Evolutionary conservation across 495 filamentous ascomycete genomes (phyloP), one percentile per base, ranked within the genome.

Genomic region (Neurospora intermedia): DNA sequence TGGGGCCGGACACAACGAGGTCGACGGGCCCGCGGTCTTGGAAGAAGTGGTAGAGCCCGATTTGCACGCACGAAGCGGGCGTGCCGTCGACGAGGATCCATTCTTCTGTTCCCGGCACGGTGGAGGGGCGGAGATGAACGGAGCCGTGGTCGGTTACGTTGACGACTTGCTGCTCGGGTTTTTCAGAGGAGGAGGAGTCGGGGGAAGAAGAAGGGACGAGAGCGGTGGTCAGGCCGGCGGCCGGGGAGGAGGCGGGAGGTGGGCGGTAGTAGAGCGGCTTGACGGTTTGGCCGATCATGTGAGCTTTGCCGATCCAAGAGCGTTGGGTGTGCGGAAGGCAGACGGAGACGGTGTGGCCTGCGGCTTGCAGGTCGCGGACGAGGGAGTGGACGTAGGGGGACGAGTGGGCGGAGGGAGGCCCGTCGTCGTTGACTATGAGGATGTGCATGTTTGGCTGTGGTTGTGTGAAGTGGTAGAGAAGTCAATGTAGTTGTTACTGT

Each of bases 291-390:
- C 93, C 93, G 74, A 97, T 91, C 59, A 98, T 89, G 79, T 98
- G 95, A 27, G 96, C 96, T 84, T 99, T 99, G 72, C 94, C 94
- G 76, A 99, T 98, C 96, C 96, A 99, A 71, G 93, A 96, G 69
- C 94, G 91, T 82, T 99, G 96, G 11, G 89, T 90, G 81, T 97
- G 91, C 0, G 96, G 96, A 4, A 99, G 88, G 73, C 96, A 88
- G 54, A 98, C 94, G 3, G 92, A 95, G 73, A 98, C 93, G 45
- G 85, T 87, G 81, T 96, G 94, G 11, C 94, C 93, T 20, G 89
- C 88, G 41, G 83, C 77, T 82, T 96, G 92, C 45, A 99, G 90
- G 31, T 90, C 87, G 43, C 88, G 84, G 16, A 98, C 89, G 77
- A 97, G 90, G 43, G 92, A 90, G 84, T 96, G 94, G 74, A 98